These are phyloP conservation scores for Talaromyces wortmannii DNA, from an alignment of 495 filamentous ascomycete species.

Conservation along the genomic window DNA sequence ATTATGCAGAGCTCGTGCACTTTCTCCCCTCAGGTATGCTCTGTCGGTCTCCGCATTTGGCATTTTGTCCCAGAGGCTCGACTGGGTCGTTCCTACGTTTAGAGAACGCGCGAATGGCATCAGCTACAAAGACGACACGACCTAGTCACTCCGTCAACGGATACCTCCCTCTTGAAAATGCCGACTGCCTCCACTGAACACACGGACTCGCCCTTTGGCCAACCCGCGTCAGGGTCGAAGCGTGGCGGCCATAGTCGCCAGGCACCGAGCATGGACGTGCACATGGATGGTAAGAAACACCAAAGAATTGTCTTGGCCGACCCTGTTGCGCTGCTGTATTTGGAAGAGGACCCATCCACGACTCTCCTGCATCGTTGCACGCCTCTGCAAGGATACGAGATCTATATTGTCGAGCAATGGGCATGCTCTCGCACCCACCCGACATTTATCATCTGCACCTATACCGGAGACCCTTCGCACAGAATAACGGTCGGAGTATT, in stretches of 20 bases:
- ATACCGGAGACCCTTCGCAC: constrained; percentile 81
- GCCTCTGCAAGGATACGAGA: constrained; percentile 75
- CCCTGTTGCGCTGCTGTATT: constrained; percentile 72
- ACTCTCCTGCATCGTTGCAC: constrained; percentile 64
- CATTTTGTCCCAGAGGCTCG: neutral
- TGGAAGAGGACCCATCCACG: constrained; percentile 80
- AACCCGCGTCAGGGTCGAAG: neutral
- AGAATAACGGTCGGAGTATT: constrained; percentile 73
- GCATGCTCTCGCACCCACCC: constrained; percentile 85
- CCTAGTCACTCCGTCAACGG: neutral
- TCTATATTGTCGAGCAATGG: constrained; percentile 98
- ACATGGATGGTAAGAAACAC: constrained; percentile 12
- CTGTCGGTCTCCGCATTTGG: neutral
- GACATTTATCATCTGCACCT: constrained; percentile 87
- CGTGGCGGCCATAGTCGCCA: neutral
- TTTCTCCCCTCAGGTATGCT: neutral
- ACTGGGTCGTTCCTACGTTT: neutral
- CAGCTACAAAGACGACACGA: neutral
- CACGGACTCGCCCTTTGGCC: neutral
- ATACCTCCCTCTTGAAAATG: neutral
- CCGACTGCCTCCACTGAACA: neutral
- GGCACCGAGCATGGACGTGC: neutral
- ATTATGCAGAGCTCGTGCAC: neutral
- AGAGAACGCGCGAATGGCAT: neutral
- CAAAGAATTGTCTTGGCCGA: constrained; percentile 64